These are phyloP conservation scores for Fraxinus xanthoxyloides DNA, from an alignment of 305 asterid genomes.

Conservation along the genomic window DNA sequence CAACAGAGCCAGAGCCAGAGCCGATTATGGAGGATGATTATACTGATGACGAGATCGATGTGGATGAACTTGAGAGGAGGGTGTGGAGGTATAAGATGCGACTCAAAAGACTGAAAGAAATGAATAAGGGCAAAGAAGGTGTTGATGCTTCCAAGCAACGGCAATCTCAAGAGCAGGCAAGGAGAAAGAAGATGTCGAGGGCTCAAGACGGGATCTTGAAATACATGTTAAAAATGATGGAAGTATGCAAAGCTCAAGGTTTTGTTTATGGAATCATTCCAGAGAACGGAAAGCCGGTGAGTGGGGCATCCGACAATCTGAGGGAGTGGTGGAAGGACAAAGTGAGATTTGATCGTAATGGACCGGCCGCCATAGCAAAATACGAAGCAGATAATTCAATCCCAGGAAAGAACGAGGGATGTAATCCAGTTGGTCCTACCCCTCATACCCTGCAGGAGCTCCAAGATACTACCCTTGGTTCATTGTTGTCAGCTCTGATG, in stretches of 20 bases:
- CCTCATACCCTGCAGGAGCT: slow-evolving; percentile 77
- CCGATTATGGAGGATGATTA: slow-evolving; percentile 64
- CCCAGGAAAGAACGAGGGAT: slow-evolving; percentile 43
- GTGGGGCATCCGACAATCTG: slow-evolving; percentile 74
- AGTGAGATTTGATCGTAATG: slow-evolving; percentile 69
- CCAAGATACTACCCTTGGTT: slow-evolving; percentile 76
- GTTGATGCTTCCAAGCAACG: slow-evolving; percentile 45
- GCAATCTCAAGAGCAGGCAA: slow-evolving; percentile 76
- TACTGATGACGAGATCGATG: slow-evolving; percentile 73
- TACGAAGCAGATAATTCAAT: slow-evolving; percentile 46
- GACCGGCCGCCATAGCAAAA: slow-evolving; percentile 67
- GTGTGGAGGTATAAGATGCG: slow-evolving; percentile 85
- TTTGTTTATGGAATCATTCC: slow-evolving; percentile 73
- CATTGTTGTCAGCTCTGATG: slow-evolving; percentile 66
- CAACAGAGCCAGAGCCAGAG: slow-evolving; percentile 28
- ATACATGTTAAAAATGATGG: slow-evolving; percentile 85
- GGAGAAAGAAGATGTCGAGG: slow-evolving; percentile 83
- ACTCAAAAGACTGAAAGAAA: slow-evolving; percentile 64
- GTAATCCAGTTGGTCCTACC: slow-evolving; percentile 46
- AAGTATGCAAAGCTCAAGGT: slow-evolving; percentile 77
- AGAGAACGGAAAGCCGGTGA: slow-evolving; percentile 74
- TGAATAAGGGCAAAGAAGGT: slow-evolving; percentile 48
- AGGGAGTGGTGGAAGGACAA: slow-evolving; percentile 86
- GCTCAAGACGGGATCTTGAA: slow-evolving; percentile 85
- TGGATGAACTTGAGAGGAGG: slow-evolving; percentile 78